Percentiles rank a stretch among this genome's conserved stretches.
Evolutionary conservation across 371 early-diverging fungal species (phyloP).

Genomic region (Paraphysoderma sedebokerense): DNA sequence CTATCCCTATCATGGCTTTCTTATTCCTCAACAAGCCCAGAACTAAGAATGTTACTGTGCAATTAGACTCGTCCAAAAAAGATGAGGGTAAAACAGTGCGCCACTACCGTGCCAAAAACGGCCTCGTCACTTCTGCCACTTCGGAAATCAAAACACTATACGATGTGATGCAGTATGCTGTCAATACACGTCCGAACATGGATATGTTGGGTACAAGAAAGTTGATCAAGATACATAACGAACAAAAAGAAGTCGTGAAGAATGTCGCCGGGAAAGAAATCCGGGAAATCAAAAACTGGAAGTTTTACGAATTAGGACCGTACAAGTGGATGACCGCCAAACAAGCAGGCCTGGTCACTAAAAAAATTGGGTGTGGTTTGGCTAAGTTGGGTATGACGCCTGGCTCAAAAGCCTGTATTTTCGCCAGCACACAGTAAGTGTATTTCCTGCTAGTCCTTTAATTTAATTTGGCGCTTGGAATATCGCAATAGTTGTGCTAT

Average conservation of each 20-base stretch:
- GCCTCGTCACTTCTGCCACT: constrained; percentile 27
- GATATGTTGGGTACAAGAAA: constrained; percentile 46
- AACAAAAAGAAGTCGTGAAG: constrained; percentile 56
- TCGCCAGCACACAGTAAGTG: constrained; percentile 58
- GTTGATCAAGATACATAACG: constrained; percentile 41
- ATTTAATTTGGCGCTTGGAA: too few species aligned
- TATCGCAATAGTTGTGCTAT: too few species aligned
- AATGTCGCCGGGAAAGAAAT: constrained; percentile 36
- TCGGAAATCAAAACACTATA: constrained; percentile 42
- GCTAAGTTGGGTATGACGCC: constrained; percentile 38
- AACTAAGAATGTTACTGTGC: too few species aligned
- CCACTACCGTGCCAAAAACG: too few species aligned
- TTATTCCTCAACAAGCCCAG: too few species aligned
- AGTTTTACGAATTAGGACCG: constrained; percentile 46
- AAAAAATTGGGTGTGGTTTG: constrained; percentile 44
- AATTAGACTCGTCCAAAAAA: too few species aligned
- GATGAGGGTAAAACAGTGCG: too few species aligned
- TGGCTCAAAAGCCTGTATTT: constrained; percentile 47
- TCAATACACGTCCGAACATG: constrained; percentile 18
- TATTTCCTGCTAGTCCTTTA: too few species aligned
- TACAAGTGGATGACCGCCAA: constrained; percentile 48
- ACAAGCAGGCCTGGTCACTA: constrained; percentile 28
- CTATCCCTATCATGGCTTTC: too few species aligned
- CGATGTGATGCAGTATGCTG: constrained; percentile 40
- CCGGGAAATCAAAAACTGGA: constrained; percentile 64